Percentiles rank a stretch among this genome's conserved stretches.
These are phyloP conservation scores for Argentina anserina DNA, from an alignment of 306 rosid species.

Conservation along the genomic window DNA sequence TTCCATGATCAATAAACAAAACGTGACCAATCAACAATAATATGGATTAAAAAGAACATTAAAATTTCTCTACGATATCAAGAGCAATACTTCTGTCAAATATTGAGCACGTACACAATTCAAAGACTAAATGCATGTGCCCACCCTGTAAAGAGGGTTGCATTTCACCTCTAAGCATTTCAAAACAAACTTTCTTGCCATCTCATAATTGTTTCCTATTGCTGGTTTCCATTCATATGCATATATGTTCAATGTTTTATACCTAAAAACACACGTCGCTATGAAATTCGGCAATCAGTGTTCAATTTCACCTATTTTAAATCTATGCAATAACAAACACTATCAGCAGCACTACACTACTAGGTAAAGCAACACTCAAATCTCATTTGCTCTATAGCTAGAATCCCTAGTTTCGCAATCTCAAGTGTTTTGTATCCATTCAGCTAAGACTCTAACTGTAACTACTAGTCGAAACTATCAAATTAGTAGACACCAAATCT, in stretches of 20 bases:
- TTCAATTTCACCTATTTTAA: background rate
- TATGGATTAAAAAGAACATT: background rate
- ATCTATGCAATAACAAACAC: background rate
- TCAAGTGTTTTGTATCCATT: background rate
- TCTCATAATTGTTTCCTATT: background rate
- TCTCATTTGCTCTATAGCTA: background rate
- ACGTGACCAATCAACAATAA: background rate
- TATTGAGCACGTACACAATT: background rate
- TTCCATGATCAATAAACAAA: background rate
- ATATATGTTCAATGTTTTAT: background rate
- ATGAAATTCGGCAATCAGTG: background rate
- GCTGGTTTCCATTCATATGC: background rate
- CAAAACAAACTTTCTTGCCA: background rate
- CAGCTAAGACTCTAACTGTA: background rate
- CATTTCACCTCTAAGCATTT: background rate
- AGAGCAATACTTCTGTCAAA: background rate
- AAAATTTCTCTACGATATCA: background rate
- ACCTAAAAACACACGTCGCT: background rate
- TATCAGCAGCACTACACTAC: background rate
- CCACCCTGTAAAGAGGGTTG: background rate
- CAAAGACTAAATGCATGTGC: background rate
- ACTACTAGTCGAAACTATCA: background rate
- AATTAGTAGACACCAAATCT: background rate
- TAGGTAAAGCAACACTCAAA: background rate
- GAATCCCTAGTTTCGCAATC: background rate